These are phyloP conservation scores for Fraxinus sp. DNA, from an alignment of 305 asterid species.

Conservation along the genomic window DNA sequence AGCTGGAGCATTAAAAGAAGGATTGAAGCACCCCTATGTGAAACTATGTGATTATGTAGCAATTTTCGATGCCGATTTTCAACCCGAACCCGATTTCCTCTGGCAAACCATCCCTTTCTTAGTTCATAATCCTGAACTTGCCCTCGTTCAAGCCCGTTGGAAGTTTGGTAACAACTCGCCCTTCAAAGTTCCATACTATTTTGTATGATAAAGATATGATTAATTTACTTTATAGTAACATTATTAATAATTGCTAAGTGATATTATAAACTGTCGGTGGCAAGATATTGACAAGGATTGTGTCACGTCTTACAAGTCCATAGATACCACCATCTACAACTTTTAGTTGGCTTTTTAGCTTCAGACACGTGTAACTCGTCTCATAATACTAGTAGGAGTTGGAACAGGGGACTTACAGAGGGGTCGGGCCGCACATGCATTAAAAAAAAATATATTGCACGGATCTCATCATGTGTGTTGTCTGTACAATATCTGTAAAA, in stretches of 20 bases:
- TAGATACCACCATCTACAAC: conserved; percentile 17
- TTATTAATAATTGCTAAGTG: conserved; percentile 13
- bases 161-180: conserved; percentile 56
- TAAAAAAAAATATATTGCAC: too few relatives aligned
- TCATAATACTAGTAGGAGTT: neutral
- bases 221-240: neutral
- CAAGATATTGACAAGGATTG: conserved; percentile 18
- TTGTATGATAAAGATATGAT: neutral
- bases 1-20: conserved; percentile 85
- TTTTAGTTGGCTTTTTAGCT: conserved; percentile 24
- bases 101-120: conserved; percentile 72
- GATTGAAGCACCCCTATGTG: conserved; percentile 61
- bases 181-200: neutral
- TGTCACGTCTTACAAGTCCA: conserved; percentile 8
- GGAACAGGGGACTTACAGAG: too few relatives aligned
- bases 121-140: conserved; percentile 69
- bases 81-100: conserved; percentile 86
- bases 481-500: too few relatives aligned
- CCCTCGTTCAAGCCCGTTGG: conserved; percentile 92
- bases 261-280: conserved; percentile 53
- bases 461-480: too few relatives aligned
- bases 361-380: conserved; percentile 24
- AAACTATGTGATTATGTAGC: conserved; percentile 78
- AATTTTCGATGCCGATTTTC: conserved; percentile 86
- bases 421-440: too few relatives aligned